These are phyloP conservation scores for Malassezia equina DNA, from an alignment of 1,284 basidiomycete species.

Conservation along the genomic window DNA sequence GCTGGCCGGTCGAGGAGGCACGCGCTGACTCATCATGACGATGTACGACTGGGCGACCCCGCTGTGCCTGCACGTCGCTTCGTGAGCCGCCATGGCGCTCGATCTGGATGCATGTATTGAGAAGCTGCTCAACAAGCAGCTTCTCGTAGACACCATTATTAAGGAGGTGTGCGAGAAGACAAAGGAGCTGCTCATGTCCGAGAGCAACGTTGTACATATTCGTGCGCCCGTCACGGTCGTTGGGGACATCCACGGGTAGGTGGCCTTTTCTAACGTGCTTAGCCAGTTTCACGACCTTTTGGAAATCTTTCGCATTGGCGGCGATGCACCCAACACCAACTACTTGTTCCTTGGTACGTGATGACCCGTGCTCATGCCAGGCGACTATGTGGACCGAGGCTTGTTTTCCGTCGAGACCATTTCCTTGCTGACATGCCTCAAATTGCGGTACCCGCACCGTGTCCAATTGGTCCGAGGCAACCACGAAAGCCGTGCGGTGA, in stretches of 20 bases:
- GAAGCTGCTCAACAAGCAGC: conserved; percentile 45
- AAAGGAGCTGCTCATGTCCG: conserved; percentile 75
- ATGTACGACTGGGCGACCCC: not conserved
- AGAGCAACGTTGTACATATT: conserved; percentile 97
- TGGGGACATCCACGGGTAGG: conserved; percentile 92
- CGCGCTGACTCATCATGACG: conserved; percentile 1
- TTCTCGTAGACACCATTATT: conserved; percentile 42
- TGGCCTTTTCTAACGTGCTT: not conserved
- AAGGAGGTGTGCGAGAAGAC: conserved; percentile 48
- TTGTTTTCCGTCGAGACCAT: conserved; percentile 98
- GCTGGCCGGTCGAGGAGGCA: not conserved
- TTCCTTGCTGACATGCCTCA: conserved; percentile 88
- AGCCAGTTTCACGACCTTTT: conserved; percentile 99
- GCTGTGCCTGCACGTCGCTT: not conserved
- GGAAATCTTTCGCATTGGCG: conserved; percentile 97
- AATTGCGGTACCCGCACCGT: conserved; percentile 89
- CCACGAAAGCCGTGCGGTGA: conserved; percentile 94
- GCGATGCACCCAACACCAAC: conserved; percentile 89
- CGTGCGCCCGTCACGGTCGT: conserved; percentile 97
- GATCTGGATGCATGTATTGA: conserved; percentile 47
- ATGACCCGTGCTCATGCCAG: conserved; percentile 50
- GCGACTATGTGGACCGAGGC: conserved; percentile 95
- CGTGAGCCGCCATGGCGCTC: conserved; percentile 29
- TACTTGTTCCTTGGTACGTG: conserved; percentile 57
- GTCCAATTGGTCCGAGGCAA: conserved; percentile 96